A percentile compares a stretch with the other conserved stretches of the same genome.
Conservation (phyloP, 495 filamentous ascomycete species). For the Aspergillus coremiiformis region DNA sequence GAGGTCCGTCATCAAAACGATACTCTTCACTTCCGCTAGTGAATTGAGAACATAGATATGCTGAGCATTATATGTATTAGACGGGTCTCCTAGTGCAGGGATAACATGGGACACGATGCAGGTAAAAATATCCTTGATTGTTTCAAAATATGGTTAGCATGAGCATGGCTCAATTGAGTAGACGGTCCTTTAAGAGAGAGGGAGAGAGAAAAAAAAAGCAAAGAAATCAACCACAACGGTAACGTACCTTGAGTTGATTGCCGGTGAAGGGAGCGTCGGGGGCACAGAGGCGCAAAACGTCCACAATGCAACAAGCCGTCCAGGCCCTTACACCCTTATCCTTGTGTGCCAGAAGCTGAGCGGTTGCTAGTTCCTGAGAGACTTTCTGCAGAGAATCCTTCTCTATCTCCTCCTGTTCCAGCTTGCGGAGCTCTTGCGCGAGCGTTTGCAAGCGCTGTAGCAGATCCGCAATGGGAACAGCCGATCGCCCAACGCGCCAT, state of each 20-base stretch:
- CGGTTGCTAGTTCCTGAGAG: slow-evolving; percentile 80
- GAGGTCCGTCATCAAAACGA: slow-evolving; percentile 88
- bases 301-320: slow-evolving; percentile 81
- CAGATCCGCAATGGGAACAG: slow-evolving; percentile 77
- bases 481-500: slow-evolving; percentile 81
- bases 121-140: slow-evolving; percentile 77
- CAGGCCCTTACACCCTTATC: slow-evolving; percentile 88
- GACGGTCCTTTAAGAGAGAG: neutral
- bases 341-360: slow-evolving; percentile 78
- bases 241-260: slow-evolving; percentile 76
- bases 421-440: slow-evolving; percentile 70
- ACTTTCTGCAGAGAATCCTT: slow-evolving; percentile 72
- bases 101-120: slow-evolving; percentile 78
- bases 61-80: slow-evolving; percentile 85
- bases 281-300: slow-evolving; percentile 88
- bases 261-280: slow-evolving; percentile 92
- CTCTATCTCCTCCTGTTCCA: slow-evolving; percentile 84
- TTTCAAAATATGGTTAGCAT: slow-evolving; percentile 4
- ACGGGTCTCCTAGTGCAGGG: slow-evolving; percentile 78
- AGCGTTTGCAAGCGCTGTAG: slow-evolving; percentile 72
- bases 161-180: neutral
- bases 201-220: too few species aligned
- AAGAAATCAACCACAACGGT: neutral
- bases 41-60: slow-evolving; percentile 85
- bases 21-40: slow-evolving; percentile 86